A percentile compares a stretch with the other conserved stretches of the same genome.
Evolutionary conservation across 2,329 filamentous ascomycete species (phyloP).

Genomic region (Epicoccum sorghinum): DNA sequence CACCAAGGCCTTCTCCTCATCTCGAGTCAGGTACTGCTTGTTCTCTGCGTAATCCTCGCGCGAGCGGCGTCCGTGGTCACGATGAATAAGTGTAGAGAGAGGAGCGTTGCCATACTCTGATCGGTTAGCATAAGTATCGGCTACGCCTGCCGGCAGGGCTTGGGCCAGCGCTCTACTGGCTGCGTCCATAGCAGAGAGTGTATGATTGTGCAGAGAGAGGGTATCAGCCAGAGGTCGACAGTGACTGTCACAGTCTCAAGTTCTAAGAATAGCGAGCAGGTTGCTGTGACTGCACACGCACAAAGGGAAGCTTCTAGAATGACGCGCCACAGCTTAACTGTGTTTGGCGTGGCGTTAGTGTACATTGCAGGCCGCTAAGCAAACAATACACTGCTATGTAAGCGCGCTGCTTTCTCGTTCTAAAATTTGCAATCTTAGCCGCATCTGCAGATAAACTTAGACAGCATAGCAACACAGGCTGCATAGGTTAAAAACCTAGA

Average conservation of each 20-base stretch:
- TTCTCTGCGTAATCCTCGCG: slow-evolving; percentile 24
- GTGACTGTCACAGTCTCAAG: too few species aligned
- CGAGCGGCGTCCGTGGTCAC: slow-evolving; percentile 31
- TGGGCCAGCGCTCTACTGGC: not conserved
- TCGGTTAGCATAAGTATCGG: not conserved
- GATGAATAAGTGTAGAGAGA: not conserved
- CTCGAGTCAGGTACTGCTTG: slow-evolving; percentile 37
- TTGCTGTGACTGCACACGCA: too few species aligned
- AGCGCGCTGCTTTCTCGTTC: not conserved
- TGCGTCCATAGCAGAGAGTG: too few species aligned
- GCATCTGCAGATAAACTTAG: not conserved
- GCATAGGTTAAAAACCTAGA: too few species aligned
- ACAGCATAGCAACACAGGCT: not conserved
- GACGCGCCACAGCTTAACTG: not conserved
- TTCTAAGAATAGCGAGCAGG: too few species aligned
- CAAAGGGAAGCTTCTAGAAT: too few species aligned
- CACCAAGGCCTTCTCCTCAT: slow-evolving; percentile 39
- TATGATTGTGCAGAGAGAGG: too few species aligned
- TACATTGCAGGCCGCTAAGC: not conserved
- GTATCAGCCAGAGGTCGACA: too few species aligned
- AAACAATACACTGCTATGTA: not conserved
- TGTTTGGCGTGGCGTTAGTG: not conserved
- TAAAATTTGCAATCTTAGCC: not conserved
- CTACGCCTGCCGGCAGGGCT: not conserved
- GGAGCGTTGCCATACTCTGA: not conserved